These are phyloP conservation scores for Chlamydomonas reinhardtii DNA, from an alignment of 163 green algal species.

Conservation along the genomic window DNA sequence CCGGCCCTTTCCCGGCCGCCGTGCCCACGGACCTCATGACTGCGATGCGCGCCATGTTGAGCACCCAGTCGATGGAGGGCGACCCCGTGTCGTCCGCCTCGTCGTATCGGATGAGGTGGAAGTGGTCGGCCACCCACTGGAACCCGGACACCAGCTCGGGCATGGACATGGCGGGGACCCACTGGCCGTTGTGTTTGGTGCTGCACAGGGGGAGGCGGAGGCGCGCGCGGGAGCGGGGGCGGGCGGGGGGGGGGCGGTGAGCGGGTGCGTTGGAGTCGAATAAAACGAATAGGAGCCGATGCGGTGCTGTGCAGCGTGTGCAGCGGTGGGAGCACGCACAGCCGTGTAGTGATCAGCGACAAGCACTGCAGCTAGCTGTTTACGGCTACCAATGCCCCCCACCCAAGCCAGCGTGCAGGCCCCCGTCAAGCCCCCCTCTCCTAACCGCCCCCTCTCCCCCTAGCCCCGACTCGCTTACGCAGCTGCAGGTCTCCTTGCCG, in stretches of 20 bases:
- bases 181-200: neutral
- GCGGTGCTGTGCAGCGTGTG: too few species aligned
- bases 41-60: conserved; percentile 85
- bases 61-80: conserved; percentile 90
- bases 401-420: too few species aligned
- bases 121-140: conserved; percentile 87
- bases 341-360: too few species aligned
- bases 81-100: conserved; percentile 16
- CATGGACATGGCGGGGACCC: conserved; percentile 47
- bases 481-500: too few species aligned
- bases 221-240: neutral
- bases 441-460: too few species aligned
- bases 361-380: too few species aligned
- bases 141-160: conserved; percentile 79
- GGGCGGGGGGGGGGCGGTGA: neutral
- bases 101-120: conserved; percentile 81
- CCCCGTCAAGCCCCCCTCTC: neutral
- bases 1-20: too few species aligned
- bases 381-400: too few species aligned
- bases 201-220: neutral
- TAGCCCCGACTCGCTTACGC: too few species aligned
- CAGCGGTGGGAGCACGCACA: too few species aligned
- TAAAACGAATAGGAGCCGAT: too few species aligned
- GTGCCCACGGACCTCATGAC: conserved; percentile 75
- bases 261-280: too few species aligned